A percentile compares a stretch with the other conserved stretches of the same genome.
These are phyloP conservation scores for Trichoderma sp. DNA, from an alignment of 2,329 filamentous ascomycete species.

Conservation along the genomic window DNA sequence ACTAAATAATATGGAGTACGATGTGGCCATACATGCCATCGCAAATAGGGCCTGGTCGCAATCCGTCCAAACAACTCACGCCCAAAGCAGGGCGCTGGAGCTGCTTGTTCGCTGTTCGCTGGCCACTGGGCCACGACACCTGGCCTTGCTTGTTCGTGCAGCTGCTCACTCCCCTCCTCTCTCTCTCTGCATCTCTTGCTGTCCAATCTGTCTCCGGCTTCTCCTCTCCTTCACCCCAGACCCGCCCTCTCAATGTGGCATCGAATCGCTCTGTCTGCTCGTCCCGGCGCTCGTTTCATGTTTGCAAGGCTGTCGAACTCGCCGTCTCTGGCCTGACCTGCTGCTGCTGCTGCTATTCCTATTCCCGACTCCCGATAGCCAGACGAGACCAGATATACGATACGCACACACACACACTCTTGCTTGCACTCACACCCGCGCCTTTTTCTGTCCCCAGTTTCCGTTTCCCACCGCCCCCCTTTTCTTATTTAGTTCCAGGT, in stretches of 20 bases:
- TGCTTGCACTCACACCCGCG: conserved; percentile 1
- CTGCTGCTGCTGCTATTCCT: conserved; percentile 9
- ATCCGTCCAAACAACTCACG: neutral
- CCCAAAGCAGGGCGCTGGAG: conserved; percentile 17
- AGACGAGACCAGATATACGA: conserved; percentile 25
- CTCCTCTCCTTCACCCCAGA: conserved; percentile 20
- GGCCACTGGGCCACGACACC: conserved; percentile 18
- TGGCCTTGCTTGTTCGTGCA: neutral
- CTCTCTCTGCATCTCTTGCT: neutral
- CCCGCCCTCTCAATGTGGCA: conserved; percentile 34
- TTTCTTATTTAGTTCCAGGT: conserved; percentile 21
- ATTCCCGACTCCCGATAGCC: conserved; percentile 23
- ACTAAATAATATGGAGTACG: neutral
- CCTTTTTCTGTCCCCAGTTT: conserved; percentile 16
- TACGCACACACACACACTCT: neutral
- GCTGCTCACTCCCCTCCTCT: conserved; percentile 17
- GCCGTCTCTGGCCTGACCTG: neutral
- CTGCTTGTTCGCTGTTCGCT: neutral
- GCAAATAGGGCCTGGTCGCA: neutral
- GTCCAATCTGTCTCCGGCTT: neutral
- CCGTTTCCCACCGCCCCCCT: conserved; percentile 24
- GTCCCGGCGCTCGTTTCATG: conserved; percentile 30
- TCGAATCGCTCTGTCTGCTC: conserved; percentile 28
- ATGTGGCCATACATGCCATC: neutral
- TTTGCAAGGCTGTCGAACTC: conserved; percentile 34